Base-by-base conservation (phyloP, 208 protist genomes). In the Crithidia thermophila region DNA sequence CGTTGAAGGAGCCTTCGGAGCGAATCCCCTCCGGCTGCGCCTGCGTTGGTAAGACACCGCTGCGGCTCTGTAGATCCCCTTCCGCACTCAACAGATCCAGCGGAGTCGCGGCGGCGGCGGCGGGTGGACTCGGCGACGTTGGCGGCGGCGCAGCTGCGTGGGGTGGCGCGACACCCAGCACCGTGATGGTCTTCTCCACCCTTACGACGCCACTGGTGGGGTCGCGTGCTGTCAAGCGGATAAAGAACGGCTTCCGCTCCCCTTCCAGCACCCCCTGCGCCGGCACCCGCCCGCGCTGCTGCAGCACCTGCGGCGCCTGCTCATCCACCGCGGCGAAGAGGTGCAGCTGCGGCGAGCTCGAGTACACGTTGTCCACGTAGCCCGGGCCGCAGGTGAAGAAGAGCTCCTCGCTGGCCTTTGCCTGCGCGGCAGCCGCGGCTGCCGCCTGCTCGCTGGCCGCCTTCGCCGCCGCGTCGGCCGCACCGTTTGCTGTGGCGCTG, bases 361-460 rank as follows among this genome's bases (percentile, higher is more conserved):
- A 91, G 73, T 90, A 82, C 42, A 94, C 72, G 71, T 94, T 90
- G 40, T 68, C 62, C 3, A 94, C 57, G 57, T 77, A 86, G 21
- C 79, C 84, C 27, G 76, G 78, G 13, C 74, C 65, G 56, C 81
- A 88, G 2, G 84, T 85, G 59, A 91, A 92, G 58, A 85, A 76
- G 39, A 94, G 57, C 40, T 77, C 67, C 47, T 84, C 81, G 56
- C 39, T 37, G 6, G 25, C 3, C 1, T 39, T 49, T 25, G 55
- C 55, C 55, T 60, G 33, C n/a, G 31, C 60, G 14, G 45, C 63
- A 4, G 64, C 46, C 1, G 52, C 53, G 2, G 43, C 62, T 2
- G 70, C 62, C 8, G 34, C 52, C 36, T 67, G 40, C 3, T 50
- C 49, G 25, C 18, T 63, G 31, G 40, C 46, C 0, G 33, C 53